Evolutionary conservation across 1,284 basidiomycete species (phyloP), one percentile per base, ranked within the genome.

Genomic region (Cronartium ribicola): DNA sequence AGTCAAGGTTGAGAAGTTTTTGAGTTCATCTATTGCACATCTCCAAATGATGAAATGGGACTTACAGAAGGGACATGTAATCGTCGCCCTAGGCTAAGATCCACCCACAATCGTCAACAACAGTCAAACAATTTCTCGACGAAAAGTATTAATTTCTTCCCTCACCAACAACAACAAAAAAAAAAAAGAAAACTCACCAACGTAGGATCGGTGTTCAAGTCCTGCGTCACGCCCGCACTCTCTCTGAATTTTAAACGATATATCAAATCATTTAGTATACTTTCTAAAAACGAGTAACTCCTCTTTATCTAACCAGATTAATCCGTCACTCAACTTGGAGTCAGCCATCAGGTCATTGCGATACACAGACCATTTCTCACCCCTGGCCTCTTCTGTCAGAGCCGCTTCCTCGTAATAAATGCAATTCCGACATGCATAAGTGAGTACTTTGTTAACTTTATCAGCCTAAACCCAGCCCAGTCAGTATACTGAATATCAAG

Each of bases 391-490:
- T 20, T 65, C 63, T 11, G 29, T 72, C 40, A 29, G 46, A 29
- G 90, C 88, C 14, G 89, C 89, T 78, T 89, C 87, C 82, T 96
- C 92, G 76, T 91, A 88, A 81, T 91, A 94, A 17, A 85, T 83
- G 83, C 95, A 98, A 81, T 96, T 97, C 63, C 94, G 87, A 82
- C 95, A 98, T 3, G 90, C 90, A 79, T 94, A 95, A 74, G 95
- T 87, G 84, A 98, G 89, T 67, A 90, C 87, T 72, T 90, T 87
- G 65, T 92, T 89, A 77, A 89, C 86, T 76, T 88, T 88, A 82
- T 97, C 94, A 41, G 91, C 92, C 84, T 92, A 88, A 22, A 14
- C 29, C 29, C 29, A 17, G 2, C 39, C 51, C 36, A 29, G 4
- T 51, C 29, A 5, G 8, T 39, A 48, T 0, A 39, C 22, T 36